Base-by-base conservation (phyloP, 176 grass and related monocot genomes). In the Zea luxurians region DNA sequence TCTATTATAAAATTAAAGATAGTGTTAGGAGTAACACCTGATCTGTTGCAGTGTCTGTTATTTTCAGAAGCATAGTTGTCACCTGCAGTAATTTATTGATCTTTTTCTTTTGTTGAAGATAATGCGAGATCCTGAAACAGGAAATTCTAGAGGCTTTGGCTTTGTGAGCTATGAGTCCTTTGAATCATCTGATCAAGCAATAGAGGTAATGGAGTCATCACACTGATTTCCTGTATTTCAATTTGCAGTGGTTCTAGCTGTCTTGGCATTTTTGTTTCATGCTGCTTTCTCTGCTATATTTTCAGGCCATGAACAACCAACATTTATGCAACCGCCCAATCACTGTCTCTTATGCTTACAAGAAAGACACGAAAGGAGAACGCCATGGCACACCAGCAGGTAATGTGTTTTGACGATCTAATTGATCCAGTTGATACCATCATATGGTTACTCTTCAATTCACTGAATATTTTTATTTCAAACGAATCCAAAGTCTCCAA, bases 161-260 rank as follows among this genome's bases (percentile, higher is more conserved):
- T 98, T 95, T 78, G 87, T 98, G 70, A 99, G 92, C 86, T 99
- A 99, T 86, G 96, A 99, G 69, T 95, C 96, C 57, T 95, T 98
- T 81, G 96, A 99, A 74, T 86, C 96, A 67, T 99, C 96, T 83
- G 96, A 99, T 85, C 85, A 93, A 58, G 96, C 96, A 79, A 90
- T 95, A 85, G 92, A 98, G 89, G 96, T 99, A 89, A 74, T 72
- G 2, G 40, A 15, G 15, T 48, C 38, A 18, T 54, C 50, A 41
- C 70, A 64, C 6, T 62, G 75, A 60, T 79, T 49, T 37, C 82
- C 27, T 27, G 27, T 27, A 27, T 27, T 27, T 27, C 27, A 27
- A 27, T 27, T 27, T 27, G 27, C 27, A 37, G 17, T 42, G 35
- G 68, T 87, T 80, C 48, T 64, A 50, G 3, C 15, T 45, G 64